These are phyloP conservation scores for Beauveria medogensis DNA, from an alignment of 2,329 filamentous ascomycete species.

Conservation along the genomic window DNA sequence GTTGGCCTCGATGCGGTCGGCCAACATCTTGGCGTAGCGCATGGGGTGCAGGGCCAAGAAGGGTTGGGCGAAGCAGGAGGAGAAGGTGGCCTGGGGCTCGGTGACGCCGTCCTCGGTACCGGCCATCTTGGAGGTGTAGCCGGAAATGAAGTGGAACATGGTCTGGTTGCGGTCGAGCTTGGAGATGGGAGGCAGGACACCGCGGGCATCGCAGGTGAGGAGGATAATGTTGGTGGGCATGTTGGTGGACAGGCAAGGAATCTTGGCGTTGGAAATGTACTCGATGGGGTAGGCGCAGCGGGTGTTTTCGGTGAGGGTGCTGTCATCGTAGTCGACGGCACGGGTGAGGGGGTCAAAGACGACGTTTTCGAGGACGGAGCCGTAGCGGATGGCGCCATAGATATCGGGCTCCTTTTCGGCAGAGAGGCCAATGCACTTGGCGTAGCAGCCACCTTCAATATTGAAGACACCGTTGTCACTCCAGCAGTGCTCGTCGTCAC, in stretches of 20 bases:
- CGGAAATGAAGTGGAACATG: slow-evolving; percentile 99
- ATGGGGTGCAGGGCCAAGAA: slow-evolving; percentile 99
- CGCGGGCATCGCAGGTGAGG: slow-evolving; percentile 93
- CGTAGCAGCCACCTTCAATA: slow-evolving; percentile 99
- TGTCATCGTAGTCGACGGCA: slow-evolving; percentile 90
- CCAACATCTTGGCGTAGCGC: slow-evolving; percentile 97
- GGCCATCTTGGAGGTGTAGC: slow-evolving; percentile 99
- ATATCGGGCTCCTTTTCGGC: slow-evolving; percentile 99
- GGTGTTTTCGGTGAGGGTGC: slow-evolving; percentile 95
- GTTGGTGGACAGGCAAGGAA: slow-evolving; percentile 79
- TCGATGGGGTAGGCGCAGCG: slow-evolving; percentile 98
- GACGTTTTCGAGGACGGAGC: slow-evolving; percentile 95
- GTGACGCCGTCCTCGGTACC: slow-evolving; percentile 95
- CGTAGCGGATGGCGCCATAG: slow-evolving; percentile 89
- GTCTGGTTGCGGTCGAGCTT: slow-evolving; percentile 92
- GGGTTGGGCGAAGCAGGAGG: slow-evolving; percentile 96
- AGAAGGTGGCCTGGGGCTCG: slow-evolving; percentile 98
- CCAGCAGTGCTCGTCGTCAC: slow-evolving; percentile 99
- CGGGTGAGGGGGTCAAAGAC: slow-evolving; percentile 90
- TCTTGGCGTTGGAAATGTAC: slow-evolving; percentile 98
- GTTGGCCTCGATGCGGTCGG: slow-evolving; percentile 94
- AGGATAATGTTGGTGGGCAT: slow-evolving; percentile 98
- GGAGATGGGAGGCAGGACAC: slow-evolving; percentile 94
- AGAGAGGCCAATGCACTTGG: slow-evolving; percentile 95
- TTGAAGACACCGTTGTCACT: slow-evolving; percentile 95